Evolutionary conservation across 1,139 yeast genomes (phyloP), one percentile per base, ranked within the genome.

Genomic region (Diutina siamensis): DNA sequence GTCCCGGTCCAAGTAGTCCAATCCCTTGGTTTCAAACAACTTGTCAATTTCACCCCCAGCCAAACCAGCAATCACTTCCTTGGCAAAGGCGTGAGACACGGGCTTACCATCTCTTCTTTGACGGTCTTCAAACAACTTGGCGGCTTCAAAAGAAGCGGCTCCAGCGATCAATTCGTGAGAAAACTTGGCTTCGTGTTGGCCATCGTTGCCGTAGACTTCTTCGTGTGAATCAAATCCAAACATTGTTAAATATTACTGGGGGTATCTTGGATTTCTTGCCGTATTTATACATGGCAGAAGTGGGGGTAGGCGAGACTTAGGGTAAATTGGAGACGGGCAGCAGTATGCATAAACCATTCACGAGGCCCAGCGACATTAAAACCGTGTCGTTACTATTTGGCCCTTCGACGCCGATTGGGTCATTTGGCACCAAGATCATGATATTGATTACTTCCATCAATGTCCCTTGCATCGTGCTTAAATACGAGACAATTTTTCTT

Each of bases 41-140:
- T 61, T 61, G 58, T 62, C 67, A 41, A 61, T 63, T 51, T 62
- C 67, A 42, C 55, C 64, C 49, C 65, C 67, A 40, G 60, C 65
- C 51, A 62, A 44, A 44, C 65, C 65, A 22, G 61, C 63, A 44
- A 62, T 48, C 22, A 57, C 38, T 50, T 62, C 64, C 53, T 62
- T 62, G 46, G 65, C 65, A 45, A 62, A 60, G 17, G 57, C 52
- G 50, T 62, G 65, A 50, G 56, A 51, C 15, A 61, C 65, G 42
- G 64, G 64, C 54, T 59, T 60, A 36, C 65, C 67, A 52, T 62
- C 63, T 47, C 58, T 54, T 55, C 64, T 59, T 53, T 62, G 65
- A 49, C 54, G 56, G 53, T 62, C 63, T 54, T 62, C 67, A 44
- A 60, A 62, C 48, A 60, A 53, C 55, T 60, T 62, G 44, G 58